phyloP scores from a whole-genome alignment of 768 basidiomycete species.

The Tricholoma sp. region DNA sequence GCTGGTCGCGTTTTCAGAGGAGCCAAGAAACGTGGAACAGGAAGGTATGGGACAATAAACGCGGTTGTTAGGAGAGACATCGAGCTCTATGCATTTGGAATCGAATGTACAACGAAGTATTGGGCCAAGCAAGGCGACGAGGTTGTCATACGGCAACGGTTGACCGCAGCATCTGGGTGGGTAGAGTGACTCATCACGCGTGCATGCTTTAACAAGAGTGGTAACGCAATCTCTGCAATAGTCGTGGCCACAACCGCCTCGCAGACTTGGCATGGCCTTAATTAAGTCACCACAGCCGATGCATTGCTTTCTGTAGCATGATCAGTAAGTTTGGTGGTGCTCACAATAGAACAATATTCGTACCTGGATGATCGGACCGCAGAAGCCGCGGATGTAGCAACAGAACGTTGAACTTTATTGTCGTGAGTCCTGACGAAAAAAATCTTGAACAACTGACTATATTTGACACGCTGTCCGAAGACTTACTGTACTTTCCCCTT shows the following conservation, averaged over 20 bases:
- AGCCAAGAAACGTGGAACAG: conserved; percentile 40
- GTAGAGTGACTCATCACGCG: conserved; percentile 36
- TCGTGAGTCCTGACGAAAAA: too few species aligned
- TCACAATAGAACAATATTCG: too few species aligned
- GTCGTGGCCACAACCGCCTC: conserved; percentile 30
- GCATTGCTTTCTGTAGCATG: conserved; percentile 6
- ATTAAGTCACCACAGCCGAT: conserved; percentile 11
- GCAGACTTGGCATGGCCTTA: conserved; percentile 5
- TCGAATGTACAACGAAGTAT: conserved; percentile 6
- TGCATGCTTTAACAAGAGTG: conserved; percentile 27
- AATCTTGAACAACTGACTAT: too few species aligned
- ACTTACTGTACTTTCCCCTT: too few species aligned
- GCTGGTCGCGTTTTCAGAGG: conserved; percentile 10
- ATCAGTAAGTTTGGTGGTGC: too few species aligned
- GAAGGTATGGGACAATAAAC: conserved; percentile 25
- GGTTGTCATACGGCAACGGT: conserved; percentile 16
- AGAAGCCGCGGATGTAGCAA: too few species aligned
- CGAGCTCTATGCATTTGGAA: conserved; percentile 12
- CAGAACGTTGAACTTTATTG: too few species aligned
- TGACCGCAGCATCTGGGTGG: conserved; percentile 37
- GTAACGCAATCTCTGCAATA: conserved; percentile 32
- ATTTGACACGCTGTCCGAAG: too few species aligned
- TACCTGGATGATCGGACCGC: too few species aligned
- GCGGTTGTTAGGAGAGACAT: conserved; percentile 10
- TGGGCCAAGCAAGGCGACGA: conserved; percentile 5